A percentile compares a stretch with the other conserved stretches of the same genome.
phyloP scores from a whole-genome alignment of 768 basidiomycete species.

The Tylopilus sp. region DNA sequence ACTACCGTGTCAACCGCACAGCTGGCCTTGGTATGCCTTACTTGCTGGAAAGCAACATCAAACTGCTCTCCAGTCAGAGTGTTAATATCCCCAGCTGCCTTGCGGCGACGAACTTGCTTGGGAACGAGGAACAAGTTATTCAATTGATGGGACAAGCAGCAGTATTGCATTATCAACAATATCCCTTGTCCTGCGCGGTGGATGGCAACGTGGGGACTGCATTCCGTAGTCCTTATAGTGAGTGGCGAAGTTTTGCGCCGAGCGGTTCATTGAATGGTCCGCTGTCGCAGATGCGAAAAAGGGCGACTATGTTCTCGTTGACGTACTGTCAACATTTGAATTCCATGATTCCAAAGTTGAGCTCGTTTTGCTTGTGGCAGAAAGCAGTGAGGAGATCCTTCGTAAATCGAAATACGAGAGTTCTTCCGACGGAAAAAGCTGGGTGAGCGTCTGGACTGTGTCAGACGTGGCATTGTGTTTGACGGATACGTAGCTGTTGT shows the following conservation, averaged over 20 bases:
- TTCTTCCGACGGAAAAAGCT: constrained; percentile 29
- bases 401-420: constrained; percentile 24
- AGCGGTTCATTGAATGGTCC: constrained; percentile 16
- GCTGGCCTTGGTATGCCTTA: constrained; percentile 46
- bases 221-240: constrained; percentile 50
- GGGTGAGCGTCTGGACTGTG: constrained; percentile 27
- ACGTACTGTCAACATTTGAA: constrained; percentile 31
- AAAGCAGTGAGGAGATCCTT: constrained; percentile 32
- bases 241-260: constrained; percentile 17
- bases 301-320: constrained; percentile 40
- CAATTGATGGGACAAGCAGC: constrained; percentile 32
- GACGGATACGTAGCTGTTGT: constrained; percentile 11
- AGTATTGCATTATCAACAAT: constrained; percentile 37
- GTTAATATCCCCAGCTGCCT: constrained; percentile 18
- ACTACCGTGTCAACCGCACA: constrained; percentile 25
- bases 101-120: constrained; percentile 39
- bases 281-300: constrained; percentile 19
- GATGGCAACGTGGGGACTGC: constrained; percentile 48
- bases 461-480: neutral
- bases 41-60: constrained; percentile 51
- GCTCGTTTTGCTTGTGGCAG: constrained; percentile 37
- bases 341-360: constrained; percentile 22
- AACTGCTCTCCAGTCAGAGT: constrained; percentile 38
- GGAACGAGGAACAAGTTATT: constrained; percentile 37
- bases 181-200: constrained; percentile 53